A percentile compares a stretch with the other conserved stretches of the same genome.
phyloP scores from a whole-genome alignment of 1,284 basidiomycete genomes.

The Tylopilus microsporus region DNA sequence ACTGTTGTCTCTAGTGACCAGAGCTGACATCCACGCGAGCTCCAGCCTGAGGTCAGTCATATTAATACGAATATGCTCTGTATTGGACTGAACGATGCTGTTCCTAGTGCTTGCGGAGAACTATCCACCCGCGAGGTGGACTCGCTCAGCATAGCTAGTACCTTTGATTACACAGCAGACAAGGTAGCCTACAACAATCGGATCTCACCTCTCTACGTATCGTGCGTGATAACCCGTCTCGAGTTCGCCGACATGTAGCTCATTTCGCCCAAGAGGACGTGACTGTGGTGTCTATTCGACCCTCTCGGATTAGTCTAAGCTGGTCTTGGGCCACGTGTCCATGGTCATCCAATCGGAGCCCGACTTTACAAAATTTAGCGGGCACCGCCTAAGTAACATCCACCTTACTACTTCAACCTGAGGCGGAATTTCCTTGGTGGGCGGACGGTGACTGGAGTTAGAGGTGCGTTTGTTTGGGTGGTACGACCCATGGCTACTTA shows the following conservation, averaged over 20 bases:
- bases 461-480: not conserved
- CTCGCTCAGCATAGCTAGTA: not conserved
- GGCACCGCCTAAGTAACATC: constrained; percentile 13
- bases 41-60: constrained; percentile 4
- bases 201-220: not conserved
- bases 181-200: not conserved
- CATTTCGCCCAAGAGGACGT: not conserved
- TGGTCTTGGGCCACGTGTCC: too few relatives aligned
- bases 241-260: constrained; percentile 8
- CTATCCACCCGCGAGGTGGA: not conserved
- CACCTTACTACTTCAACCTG: not conserved
- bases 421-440: not conserved
- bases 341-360: constrained; percentile 8
- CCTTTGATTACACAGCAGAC: constrained; percentile 5
- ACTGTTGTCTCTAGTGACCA: constrained; percentile 35
- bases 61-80: too few relatives aligned
- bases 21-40: constrained; percentile 3
- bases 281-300: constrained; percentile 1
- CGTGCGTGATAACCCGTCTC: constrained; percentile 16
- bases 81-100: not conserved
- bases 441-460: not conserved
- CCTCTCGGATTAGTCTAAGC: too few relatives aligned
- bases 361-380: constrained; percentile 9
- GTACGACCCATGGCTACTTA: not conserved
- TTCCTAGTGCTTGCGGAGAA: not conserved